Evolutionary conservation across 2,329 filamentous ascomycete genomes (phyloP).

Genomic region (Fusarium nematophilum): DNA sequence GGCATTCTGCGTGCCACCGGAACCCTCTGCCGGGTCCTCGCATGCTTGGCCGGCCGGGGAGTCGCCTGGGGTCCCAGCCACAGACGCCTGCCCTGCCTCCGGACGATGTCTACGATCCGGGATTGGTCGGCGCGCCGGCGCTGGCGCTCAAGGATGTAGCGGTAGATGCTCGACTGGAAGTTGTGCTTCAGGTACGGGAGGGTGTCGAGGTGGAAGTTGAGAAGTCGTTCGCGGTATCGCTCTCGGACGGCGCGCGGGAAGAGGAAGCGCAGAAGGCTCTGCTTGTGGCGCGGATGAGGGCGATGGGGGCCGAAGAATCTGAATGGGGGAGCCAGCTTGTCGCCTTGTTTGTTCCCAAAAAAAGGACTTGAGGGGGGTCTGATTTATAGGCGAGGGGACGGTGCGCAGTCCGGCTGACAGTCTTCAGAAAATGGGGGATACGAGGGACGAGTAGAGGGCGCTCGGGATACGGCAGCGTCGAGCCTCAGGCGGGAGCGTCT

Average conservation of each 20-base stretch:
- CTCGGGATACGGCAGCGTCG: constrained; percentile 1
- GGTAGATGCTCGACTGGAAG: constrained; percentile 81
- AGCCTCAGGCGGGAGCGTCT: constrained; percentile 46
- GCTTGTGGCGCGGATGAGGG: constrained; percentile 55
- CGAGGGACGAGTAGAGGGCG: constrained; percentile 4
- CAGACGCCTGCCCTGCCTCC: constrained; percentile 57
- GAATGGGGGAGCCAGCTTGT: constrained; percentile 60
- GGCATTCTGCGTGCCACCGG: constrained; percentile 46
- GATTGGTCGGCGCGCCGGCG: constrained; percentile 62
- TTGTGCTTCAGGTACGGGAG: constrained; percentile 77
- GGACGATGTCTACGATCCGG: constrained; percentile 57
- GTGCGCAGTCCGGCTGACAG: constrained; percentile 26
- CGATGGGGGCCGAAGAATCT: constrained; percentile 52
- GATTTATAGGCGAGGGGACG: constrained; percentile 15
- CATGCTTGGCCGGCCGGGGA: constrained; percentile 47
- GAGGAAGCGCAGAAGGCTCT: constrained; percentile 71
- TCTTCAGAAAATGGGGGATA: constrained; percentile 5
- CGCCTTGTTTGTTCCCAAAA: constrained; percentile 16
- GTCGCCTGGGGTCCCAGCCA: constrained; percentile 54
- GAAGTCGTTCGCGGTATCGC: constrained; percentile 73
- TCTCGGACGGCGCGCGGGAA: constrained; percentile 73
- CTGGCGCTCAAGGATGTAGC: constrained; percentile 75
- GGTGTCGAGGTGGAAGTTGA: constrained; percentile 79
- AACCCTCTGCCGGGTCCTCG: constrained; percentile 47
- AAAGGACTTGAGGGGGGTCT: neutral